phyloP scores from a whole-genome alignment of 2,329 filamentous ascomycete species.

The Davidsoniella neocaledoniae region DNA sequence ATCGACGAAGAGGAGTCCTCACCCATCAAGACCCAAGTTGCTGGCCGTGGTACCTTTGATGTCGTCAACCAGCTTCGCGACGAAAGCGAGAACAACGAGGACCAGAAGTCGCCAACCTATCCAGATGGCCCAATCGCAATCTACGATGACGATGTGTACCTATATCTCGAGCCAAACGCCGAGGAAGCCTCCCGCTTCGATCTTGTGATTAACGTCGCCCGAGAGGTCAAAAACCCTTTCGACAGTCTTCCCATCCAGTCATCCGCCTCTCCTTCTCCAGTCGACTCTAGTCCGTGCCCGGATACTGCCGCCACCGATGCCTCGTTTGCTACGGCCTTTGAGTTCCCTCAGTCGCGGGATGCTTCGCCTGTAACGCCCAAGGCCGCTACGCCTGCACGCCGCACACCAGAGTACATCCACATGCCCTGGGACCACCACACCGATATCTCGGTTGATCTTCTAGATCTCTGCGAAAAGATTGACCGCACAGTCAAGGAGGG shows the following conservation, averaged over 20 bases:
- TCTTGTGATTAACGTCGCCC: constrained; percentile 70
- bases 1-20: constrained; percentile 37
- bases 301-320: constrained; percentile 41
- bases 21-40: constrained; percentile 43
- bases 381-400: constrained; percentile 28
- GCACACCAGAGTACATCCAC: constrained; percentile 62
- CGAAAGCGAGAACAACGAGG: constrained; percentile 57
- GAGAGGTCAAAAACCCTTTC: constrained; percentile 68
- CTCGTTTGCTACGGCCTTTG: constrained; percentile 24
- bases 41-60: constrained; percentile 40
- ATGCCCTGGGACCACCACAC: constrained; percentile 82
- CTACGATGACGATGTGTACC: constrained; percentile 58
- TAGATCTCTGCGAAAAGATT: constrained; percentile 59
- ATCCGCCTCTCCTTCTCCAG: constrained; percentile 14
- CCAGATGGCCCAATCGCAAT: constrained; percentile 70
- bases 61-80: constrained; percentile 29
- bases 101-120: constrained; percentile 68
- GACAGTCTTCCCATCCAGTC: constrained; percentile 7
- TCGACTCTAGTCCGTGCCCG: constrained; percentile 26
- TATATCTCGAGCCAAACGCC: constrained; percentile 65
- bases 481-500: constrained; percentile 54
- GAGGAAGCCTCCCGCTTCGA: constrained; percentile 65
- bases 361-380: constrained; percentile 40
- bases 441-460: constrained; percentile 62
- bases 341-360: constrained; percentile 15